A percentile compares a stretch with the other conserved stretches of the same genome.
Conservation (phyloP, 805 yeast species). For the Komagataella pseudopastoris region DNA sequence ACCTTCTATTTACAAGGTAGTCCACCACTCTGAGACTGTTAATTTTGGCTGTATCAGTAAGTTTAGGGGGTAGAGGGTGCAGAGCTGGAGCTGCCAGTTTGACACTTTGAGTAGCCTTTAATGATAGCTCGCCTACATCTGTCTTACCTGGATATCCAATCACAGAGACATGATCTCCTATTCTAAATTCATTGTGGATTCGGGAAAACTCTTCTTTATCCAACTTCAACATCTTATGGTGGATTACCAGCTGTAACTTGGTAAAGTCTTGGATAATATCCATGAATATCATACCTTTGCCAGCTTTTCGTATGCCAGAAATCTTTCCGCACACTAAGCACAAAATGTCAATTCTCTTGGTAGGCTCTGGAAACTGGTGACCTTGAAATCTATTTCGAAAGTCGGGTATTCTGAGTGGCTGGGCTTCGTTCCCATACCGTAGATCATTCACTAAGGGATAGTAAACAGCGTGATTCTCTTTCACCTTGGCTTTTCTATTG, state of each 20-base stretch:
- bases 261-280: slow-evolving; percentile 51
- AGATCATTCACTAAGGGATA: slow-evolving; percentile 13
- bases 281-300: slow-evolving; percentile 55
- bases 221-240: slow-evolving; percentile 30
- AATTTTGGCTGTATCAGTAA: slow-evolving; percentile 40
- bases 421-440: not conserved
- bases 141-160: slow-evolving; percentile 67
- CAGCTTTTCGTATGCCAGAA: slow-evolving; percentile 42
- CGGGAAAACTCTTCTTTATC: slow-evolving; percentile 26
- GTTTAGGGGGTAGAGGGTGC: slow-evolving; percentile 53
- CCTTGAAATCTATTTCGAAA: slow-evolving; percentile 19
- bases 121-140: slow-evolving; percentile 64
- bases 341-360: slow-evolving; percentile 10
- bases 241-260: slow-evolving; percentile 50
- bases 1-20: slow-evolving; percentile 44
- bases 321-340: slow-evolving; percentile 43
- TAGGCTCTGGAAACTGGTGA: slow-evolving; percentile 9
- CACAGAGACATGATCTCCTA: slow-evolving; percentile 62
- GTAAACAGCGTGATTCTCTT: slow-evolving; percentile 3
- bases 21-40: slow-evolving; percentile 62
- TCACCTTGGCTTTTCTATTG: slow-evolving; percentile 12
- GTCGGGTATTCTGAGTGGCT: slow-evolving; percentile 21
- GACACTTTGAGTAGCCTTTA: slow-evolving; percentile 40
- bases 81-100: slow-evolving; percentile 54
- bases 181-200: slow-evolving; percentile 30